Evolutionary conservation across 2,329 filamentous ascomycete species (phyloP).

Genomic region (Orbilia ellipsospora): DNA sequence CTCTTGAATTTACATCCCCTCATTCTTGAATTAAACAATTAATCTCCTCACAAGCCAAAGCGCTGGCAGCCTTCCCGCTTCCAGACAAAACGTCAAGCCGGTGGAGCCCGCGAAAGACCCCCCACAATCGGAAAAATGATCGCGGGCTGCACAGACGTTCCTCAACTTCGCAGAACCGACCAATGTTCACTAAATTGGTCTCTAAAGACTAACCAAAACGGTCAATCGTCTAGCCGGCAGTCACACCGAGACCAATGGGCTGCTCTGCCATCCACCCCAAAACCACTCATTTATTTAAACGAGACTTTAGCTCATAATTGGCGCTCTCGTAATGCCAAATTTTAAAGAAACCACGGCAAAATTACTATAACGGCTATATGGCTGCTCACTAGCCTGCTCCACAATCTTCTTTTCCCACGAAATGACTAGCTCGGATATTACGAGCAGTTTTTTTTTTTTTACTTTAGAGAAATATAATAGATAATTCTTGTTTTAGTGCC

Average conservation of each 20-base stretch:
- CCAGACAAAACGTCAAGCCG: constrained; percentile 5
- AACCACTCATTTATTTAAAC: constrained; percentile 34
- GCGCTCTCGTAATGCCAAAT: constrained; percentile 44
- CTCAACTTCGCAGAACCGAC: constrained; percentile 28
- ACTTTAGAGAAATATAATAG: constrained; percentile 11
- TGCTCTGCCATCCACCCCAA: constrained; percentile 38
- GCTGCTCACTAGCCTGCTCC: constrained; percentile 12
- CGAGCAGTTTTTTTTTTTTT: constrained; percentile 32
- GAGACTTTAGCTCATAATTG: constrained; percentile 23
- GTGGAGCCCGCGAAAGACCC: constrained; percentile 40
- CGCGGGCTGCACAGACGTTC: constrained; percentile 45
- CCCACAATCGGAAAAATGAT: constrained; percentile 47
- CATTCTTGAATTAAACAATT: too few relatives aligned
- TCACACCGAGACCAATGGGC: constrained; percentile 35
- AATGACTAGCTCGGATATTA: constrained; percentile 44
- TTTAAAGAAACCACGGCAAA: constrained; percentile 37
- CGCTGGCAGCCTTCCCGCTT: constrained; percentile 17
- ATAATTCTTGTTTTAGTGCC: neutral
- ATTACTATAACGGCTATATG: constrained; percentile 52
- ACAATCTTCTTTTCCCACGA: constrained; percentile 8
- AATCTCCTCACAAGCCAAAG: constrained; percentile 7
- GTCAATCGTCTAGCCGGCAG: constrained; percentile 19
- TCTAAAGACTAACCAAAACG: neutral
- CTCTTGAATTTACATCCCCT: neutral
- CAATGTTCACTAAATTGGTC: constrained; percentile 40